phyloP scores from a whole-genome alignment of 805 yeast genomes.

The Lipomyces yamanashiensis region DNA sequence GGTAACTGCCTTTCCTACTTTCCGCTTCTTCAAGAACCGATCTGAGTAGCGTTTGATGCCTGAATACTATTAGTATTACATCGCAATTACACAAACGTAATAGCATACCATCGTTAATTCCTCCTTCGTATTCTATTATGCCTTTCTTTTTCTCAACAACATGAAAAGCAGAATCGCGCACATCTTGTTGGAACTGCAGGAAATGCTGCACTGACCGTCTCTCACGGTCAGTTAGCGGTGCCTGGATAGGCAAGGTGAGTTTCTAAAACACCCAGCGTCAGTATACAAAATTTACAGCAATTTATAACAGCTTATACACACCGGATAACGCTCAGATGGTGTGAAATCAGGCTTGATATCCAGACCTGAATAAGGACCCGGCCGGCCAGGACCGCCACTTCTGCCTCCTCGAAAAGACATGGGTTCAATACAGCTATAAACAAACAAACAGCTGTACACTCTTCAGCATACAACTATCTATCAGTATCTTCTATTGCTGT shows the following conservation, averaged over 20 bases:
- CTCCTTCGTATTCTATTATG: constrained; percentile 34
- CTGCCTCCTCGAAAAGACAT: constrained; percentile 37
- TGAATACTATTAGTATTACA: neutral
- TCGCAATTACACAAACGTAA: neutral
- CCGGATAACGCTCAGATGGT: constrained; percentile 35
- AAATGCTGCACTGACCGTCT: constrained; percentile 29
- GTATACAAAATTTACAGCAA: neutral
- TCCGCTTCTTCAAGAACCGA: constrained; percentile 28
- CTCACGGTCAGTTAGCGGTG: constrained; percentile 33
- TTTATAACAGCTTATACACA: constrained; percentile 1
- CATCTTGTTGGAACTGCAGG: constrained; percentile 33
- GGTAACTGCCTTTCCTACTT: constrained; percentile 29
- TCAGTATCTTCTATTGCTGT: neutral
- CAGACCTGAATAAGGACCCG: constrained; percentile 20
- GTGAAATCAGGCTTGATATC: constrained; percentile 35
- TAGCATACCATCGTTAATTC: constrained; percentile 29
- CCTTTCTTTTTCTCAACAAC: constrained; percentile 29
- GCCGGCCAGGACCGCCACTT: constrained; percentile 30
- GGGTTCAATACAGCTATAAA: neutral
- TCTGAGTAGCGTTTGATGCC: constrained; percentile 40
- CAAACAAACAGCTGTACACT: neutral
- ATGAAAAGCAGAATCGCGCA: constrained; percentile 37
- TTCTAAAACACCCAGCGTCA: constrained; percentile 13
- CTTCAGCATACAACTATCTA: neutral
- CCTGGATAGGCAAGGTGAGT: constrained; percentile 28